Percentiles rank a stretch among this genome's conserved stretches.
Conservation (phyloP, 768 basidiomycete genomes). For the Neoboletus subvelutipes region DNA sequence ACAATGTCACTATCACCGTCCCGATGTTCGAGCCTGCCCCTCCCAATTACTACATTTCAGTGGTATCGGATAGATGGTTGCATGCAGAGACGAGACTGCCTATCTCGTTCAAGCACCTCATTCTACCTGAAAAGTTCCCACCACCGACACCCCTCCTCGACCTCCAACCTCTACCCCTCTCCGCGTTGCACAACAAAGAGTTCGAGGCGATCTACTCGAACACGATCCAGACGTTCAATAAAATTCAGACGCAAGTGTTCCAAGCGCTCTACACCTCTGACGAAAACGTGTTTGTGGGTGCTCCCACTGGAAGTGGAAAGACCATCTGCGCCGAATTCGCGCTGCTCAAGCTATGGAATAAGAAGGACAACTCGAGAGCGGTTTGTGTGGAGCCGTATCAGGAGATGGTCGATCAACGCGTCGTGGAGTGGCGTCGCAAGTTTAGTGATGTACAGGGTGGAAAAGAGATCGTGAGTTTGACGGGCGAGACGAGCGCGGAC, state of each 20-base stretch:
- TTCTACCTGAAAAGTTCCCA: conserved; percentile 96
- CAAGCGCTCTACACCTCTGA: conserved; percentile 95
- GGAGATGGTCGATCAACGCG: conserved; percentile 93
- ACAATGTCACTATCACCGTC: conserved; percentile 91
- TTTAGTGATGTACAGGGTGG: conserved; percentile 83
- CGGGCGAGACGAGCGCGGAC: conserved; percentile 93
- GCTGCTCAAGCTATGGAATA: conserved; percentile 91
- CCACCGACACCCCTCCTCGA: conserved; percentile 90
- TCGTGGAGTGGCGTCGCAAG: conserved; percentile 85
- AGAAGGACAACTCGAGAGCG: conserved; percentile 74
- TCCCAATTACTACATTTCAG: conserved; percentile 96
- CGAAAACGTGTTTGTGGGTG: conserved; percentile 95
- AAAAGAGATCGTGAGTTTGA: conserved; percentile 91
- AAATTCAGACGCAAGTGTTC: conserved; percentile 99
- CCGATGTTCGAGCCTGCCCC: conserved; percentile 98
- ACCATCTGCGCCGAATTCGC: conserved; percentile 98
- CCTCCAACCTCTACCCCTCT: conserved; percentile 84
- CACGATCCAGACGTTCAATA: conserved; percentile 88
- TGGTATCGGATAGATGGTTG: conserved; percentile 94
- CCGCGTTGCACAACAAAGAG: conserved; percentile 90
- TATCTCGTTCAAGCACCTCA: conserved; percentile 96
- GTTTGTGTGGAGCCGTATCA: conserved; percentile 97
- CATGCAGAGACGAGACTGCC: conserved; percentile 94
- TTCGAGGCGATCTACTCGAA: conserved; percentile 85
- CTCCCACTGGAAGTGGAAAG: conserved; percentile 96